Evolutionary conservation across 257 asterid genomes (phyloP), one percentile per base, ranked within the genome.

Genomic region (Leptodermis oblonga): DNA sequence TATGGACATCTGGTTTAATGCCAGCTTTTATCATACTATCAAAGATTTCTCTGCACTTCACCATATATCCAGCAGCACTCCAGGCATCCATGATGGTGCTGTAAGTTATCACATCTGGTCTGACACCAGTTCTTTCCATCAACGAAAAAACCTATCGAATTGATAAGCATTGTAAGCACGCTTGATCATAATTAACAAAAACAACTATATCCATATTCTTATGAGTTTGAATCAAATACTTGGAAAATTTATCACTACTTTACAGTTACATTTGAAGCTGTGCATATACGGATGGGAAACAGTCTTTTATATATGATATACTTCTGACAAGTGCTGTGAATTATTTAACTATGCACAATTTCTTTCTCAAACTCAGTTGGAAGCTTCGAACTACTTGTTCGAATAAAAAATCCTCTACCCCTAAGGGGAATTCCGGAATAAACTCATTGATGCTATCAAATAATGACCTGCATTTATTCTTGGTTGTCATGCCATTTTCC

Each of bases 61-160:
- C 74, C 94, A 87, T 83, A 56, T 77, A 82, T 33, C 92, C 96
- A 1, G 89, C 89, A 28, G 84, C 78, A 55, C 88, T 82, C 94
- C 90, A 86, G 37, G 82, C 91, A 55, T 89, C 85, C 96, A 87
- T 86, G 81, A 86, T 79, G 62, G 88, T 87, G 84, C 94, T 86
- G 64, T 82, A 88, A 20, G 96, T 85, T 15, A 85, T 73, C 62
- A 86, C 89, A 75, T 86, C 88, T 33, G 90, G 92, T 77, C 83
- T 85, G 28, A 84, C 72, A 67, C 82, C 90, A 49, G 75, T 75
- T 45, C 84, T 83, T 74, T 82, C 88, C 96, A 87, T 88, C 85
- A 85, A 71, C 8, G 78, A 71, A 30, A 86, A 74, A 70, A 87
- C 89, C 94, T 88, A 67, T 59, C 23, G 37, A 62, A 62, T 67